Evolutionary conservation across 208 protist species (phyloP).

Genomic region (Leishmania guyanensis): DNA sequence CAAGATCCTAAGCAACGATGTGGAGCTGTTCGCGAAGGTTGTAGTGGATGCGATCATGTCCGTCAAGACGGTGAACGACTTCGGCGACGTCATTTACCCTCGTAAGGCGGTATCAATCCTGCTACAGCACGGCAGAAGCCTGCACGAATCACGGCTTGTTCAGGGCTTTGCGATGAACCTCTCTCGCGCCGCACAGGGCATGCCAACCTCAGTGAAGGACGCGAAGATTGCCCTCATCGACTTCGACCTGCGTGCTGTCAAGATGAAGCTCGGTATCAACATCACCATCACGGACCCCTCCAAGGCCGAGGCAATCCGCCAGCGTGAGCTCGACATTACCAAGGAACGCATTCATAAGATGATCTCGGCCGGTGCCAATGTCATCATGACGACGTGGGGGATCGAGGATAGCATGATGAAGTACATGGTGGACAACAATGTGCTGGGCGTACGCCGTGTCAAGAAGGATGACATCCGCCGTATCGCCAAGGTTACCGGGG

Average conservation of each 20-base stretch:
- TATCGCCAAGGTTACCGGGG: slow-evolving; percentile 98
- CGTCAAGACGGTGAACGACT: slow-evolving; percentile 92
- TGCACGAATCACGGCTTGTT: slow-evolving; percentile 92
- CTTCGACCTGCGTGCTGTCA: slow-evolving; percentile 97
- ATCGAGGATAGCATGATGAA: slow-evolving; percentile 99
- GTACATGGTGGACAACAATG: slow-evolving; percentile 98
- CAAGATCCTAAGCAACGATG: slow-evolving; percentile 98
- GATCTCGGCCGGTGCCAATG: slow-evolving; percentile 98
- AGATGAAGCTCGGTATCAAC: slow-evolving; percentile 98
- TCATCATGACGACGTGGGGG: slow-evolving; percentile 99
- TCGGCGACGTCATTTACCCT: slow-evolving; percentile 96
- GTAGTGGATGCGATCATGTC: slow-evolving; percentile 93
- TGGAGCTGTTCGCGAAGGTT: slow-evolving; percentile 98
- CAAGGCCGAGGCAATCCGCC: slow-evolving; percentile 97
- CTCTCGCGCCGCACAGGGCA: slow-evolving; percentile 96
- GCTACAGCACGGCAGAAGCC: slow-evolving; percentile 97
- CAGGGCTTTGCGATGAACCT: slow-evolving; percentile 98
- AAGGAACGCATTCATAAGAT: slow-evolving; percentile 98
- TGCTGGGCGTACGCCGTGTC: slow-evolving; percentile 96
- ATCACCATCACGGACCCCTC: slow-evolving; percentile 97
- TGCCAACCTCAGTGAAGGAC: slow-evolving; percentile 95
- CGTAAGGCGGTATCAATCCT: slow-evolving; percentile 98
- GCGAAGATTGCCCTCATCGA: slow-evolving; percentile 99
- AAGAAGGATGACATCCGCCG: slow-evolving; percentile 96
- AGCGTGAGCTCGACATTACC: slow-evolving; percentile 97